Evolutionary conservation across 306 rosid species (phyloP).

Genomic region (Heteromeles arbutifolia): DNA sequence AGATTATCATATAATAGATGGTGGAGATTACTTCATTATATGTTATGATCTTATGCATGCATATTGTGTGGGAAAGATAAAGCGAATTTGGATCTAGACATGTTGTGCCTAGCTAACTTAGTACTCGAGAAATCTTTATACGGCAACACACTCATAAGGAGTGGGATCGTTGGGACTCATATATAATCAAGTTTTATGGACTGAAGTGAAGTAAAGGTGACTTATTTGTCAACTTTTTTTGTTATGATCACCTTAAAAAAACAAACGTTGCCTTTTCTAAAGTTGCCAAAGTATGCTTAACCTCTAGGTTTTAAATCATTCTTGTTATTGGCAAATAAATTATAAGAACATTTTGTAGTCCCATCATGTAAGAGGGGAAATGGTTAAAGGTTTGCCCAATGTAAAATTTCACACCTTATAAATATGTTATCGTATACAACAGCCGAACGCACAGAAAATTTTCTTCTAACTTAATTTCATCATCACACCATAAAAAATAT

Average conservation of each 20-base stretch:
- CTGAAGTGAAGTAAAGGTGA: not conserved
- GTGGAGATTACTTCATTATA: not conserved
- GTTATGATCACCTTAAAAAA: no score
- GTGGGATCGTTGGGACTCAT: not conserved
- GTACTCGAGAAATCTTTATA: not conserved
- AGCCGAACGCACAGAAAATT: not conserved
- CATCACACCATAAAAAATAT: not conserved
- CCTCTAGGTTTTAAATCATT: no score
- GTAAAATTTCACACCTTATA: not conserved
- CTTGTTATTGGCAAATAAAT: not conserved
- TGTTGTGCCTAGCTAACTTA: not conserved
- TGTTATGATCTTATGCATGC: not conserved
- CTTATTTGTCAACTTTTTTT: no score
- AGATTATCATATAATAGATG: not conserved
- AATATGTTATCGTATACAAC: not conserved
- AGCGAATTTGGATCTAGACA: not conserved
- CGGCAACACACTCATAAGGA: not conserved
- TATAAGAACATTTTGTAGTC: not conserved
- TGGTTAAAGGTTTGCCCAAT: not conserved
- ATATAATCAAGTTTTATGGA: not conserved
- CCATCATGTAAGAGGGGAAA: not conserved
- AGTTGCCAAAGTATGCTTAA: no score
- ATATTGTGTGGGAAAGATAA: not conserved
- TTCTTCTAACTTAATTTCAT: not conserved
- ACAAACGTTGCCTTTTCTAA: no score